Percentiles rank a stretch among this genome's conserved stretches.
These are phyloP conservation scores for Penicillium turbatum DNA, from an alignment of 495 filamentous ascomycete species.

Conservation along the genomic window DNA sequence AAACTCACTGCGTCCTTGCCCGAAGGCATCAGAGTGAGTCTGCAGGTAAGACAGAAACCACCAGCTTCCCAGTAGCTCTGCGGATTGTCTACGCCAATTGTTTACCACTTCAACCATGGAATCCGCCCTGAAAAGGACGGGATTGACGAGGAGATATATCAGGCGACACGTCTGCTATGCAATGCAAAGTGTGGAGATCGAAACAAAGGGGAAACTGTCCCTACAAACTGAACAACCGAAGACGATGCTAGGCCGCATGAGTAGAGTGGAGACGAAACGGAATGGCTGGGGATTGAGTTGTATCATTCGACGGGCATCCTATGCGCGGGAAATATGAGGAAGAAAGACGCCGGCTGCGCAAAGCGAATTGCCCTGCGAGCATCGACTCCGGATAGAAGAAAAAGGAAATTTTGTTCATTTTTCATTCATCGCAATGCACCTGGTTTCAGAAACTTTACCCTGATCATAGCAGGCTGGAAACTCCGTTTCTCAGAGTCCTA, in stretches of 20 bases:
- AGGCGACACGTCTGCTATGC: slow-evolving; percentile 22
- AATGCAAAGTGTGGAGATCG: neutral
- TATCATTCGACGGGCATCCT: slow-evolving; percentile 8
- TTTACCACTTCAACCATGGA: slow-evolving; percentile 51
- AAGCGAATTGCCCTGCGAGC: slow-evolving; percentile 2
- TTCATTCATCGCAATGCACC: slow-evolving; percentile 32
- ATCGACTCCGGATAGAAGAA: slow-evolving; percentile 14
- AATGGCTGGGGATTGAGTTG: slow-evolving; percentile 1
- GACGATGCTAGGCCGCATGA: neutral
- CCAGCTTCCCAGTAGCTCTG: slow-evolving; percentile 26
- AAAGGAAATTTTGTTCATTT: slow-evolving; percentile 27
- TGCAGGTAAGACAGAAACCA: slow-evolving; percentile 46
- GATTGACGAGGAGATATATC: slow-evolving; percentile 50
- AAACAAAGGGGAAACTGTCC: neutral
- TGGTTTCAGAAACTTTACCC: slow-evolving; percentile 27
- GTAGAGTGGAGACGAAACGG: neutral
- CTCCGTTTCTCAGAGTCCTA: slow-evolving; percentile 33
- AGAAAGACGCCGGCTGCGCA: slow-evolving; percentile 4
- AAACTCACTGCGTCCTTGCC: slow-evolving; percentile 43
- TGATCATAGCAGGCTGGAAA: slow-evolving; percentile 31
- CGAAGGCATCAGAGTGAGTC: slow-evolving; percentile 43
- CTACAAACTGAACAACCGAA: neutral
- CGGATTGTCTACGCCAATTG: slow-evolving; percentile 44
- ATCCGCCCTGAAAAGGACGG: slow-evolving; percentile 24
- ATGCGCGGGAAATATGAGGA: slow-evolving; percentile 6